A percentile compares a stretch with the other conserved stretches of the same genome.
These are phyloP conservation scores for Elaeagnus macrophylla DNA, from an alignment of 306 rosid species.

Conservation along the genomic window DNA sequence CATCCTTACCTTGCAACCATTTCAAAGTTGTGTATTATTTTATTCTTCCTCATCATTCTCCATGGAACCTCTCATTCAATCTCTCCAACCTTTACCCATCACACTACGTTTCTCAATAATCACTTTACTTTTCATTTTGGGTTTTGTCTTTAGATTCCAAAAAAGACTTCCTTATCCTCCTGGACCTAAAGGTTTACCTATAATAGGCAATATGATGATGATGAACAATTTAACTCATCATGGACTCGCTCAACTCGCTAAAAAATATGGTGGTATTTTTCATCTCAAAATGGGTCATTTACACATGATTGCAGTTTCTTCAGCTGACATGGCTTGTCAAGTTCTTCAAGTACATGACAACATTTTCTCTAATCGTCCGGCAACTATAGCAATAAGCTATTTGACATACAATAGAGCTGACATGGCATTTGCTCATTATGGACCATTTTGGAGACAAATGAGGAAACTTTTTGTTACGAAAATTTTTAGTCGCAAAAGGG, in stretches of 20 bases:
- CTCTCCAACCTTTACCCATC: constrained; percentile 13
- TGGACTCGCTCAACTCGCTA: constrained; percentile 20
- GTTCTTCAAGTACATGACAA: constrained; percentile 27
- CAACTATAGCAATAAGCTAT: constrained; percentile 17
- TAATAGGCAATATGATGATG: constrained; percentile 41
- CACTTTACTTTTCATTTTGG: constrained; percentile 1
- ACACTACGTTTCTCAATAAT: not conserved
- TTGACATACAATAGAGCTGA: constrained; percentile 21
- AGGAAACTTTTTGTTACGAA: constrained; percentile 24
- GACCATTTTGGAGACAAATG: constrained; percentile 30
- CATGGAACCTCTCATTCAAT: constrained; percentile 23
- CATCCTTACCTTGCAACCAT: too few species aligned
- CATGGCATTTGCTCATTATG: constrained; percentile 31
- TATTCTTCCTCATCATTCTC: not conserved
- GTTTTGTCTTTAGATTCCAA: not conserved
- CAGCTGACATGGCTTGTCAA: constrained; percentile 13
- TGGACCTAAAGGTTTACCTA: constrained; percentile 42
- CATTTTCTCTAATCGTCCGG: constrained; percentile 12
- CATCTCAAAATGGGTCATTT: constrained; percentile 23
- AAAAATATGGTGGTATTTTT: constrained; percentile 30
- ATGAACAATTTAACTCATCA: constrained; percentile 41
- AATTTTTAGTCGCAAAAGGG: constrained; percentile 19
- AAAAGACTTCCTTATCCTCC: constrained; percentile 41
- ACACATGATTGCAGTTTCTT: constrained; percentile 18
- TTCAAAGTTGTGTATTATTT: too few species aligned